Evolutionary conservation across 75 land plant genomes (phyloP), one percentile per base, ranked within the genome.

Genomic region (Isoetes taiwanensis): DNA sequence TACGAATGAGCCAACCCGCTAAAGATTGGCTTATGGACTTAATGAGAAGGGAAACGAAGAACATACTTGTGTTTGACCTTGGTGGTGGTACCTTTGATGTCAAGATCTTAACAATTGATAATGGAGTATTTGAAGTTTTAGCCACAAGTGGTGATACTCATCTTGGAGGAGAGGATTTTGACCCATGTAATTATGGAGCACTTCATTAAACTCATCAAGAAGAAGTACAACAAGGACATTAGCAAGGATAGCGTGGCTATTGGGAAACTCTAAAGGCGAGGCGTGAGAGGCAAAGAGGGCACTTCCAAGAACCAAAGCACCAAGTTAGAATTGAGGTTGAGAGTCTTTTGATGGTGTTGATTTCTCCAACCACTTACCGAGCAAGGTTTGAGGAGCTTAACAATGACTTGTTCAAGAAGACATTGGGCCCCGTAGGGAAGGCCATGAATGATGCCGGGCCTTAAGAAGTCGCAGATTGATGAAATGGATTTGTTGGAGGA

Each of bases 11-110:
- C 50, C 50, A 6, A 46, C 50, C 4, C 21, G 25, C 8, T 19
- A 16, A 46, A 23, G 25, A 46, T 19, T 46, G 8, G 50, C 50
- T n/a, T 46, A 46, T 46, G 50, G 50, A 8, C 50, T 46, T 19
- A 23, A 46, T 23, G 23, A 46, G 50, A 46, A 46, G 16, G 50
- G 50, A 37, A 14, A 23, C 16, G 50, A 46, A 8, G 50, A 46
- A 46, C 50, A 46, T 46, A 16, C 50, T 46, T 8, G 50, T 46
- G 6, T 46, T 46, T 19, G 50, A 46, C 25, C 50, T 46, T n/a
- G 50, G 50, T 46, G 50, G 50, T 46, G 50, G 50, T 46, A 46
- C 50, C 25, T 46, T 46, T 23, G 50, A 46, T 46, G 50, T 46
- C n/a, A 46, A 23, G 16, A 46, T 46, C 19, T 46, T 46, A 23